A percentile compares a stretch with the other conserved stretches of the same genome.
phyloP scores from a whole-genome alignment of 768 basidiomycete species.

The Harrya chromipes region DNA sequence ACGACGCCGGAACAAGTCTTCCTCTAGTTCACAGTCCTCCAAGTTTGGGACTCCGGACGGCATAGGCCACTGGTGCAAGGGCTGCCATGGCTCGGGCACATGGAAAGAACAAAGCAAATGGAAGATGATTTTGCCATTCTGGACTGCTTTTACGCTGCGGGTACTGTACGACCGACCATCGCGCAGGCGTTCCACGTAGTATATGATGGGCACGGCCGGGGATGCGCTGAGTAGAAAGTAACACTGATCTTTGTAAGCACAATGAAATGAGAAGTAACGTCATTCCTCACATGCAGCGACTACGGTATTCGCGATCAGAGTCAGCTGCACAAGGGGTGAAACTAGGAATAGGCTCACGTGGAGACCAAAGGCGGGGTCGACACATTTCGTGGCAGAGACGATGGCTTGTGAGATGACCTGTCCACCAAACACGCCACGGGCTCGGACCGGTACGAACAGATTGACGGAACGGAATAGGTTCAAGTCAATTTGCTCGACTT shows the following conservation, averaged over 20 bases:
- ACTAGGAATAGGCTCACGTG: constrained; percentile 55
- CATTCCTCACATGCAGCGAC: constrained; percentile 65
- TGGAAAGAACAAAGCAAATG: constrained; percentile 83
- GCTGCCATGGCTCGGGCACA: constrained; percentile 73
- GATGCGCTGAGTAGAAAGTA: constrained; percentile 81
- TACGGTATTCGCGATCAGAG: constrained; percentile 19
- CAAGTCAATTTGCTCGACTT: constrained; percentile 74
- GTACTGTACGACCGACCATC: constrained; percentile 75
- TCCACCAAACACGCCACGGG: constrained; percentile 82
- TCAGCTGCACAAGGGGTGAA: neutral
- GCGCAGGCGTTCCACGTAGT: constrained; percentile 72
- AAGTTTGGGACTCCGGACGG: constrained; percentile 52
- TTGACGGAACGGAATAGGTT: constrained; percentile 78
- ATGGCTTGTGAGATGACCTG: constrained; percentile 89
- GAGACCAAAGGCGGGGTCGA: constrained; percentile 58
- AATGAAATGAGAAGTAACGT: too few relatives aligned
- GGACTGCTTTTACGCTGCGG: constrained; percentile 57
- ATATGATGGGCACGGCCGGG: constrained; percentile 68
- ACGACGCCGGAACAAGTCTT: constrained; percentile 36
- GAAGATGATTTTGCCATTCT: constrained; percentile 50
- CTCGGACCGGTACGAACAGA: constrained; percentile 56
- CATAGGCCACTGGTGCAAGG: constrained; percentile 63
- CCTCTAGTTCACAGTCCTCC: constrained; percentile 62
- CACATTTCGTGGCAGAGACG: constrained; percentile 75
- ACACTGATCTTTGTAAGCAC: constrained; percentile 40